Evolutionary conservation across 2,329 filamentous ascomycete genomes (phyloP), one percentile per base, ranked within the genome.

Genomic region (Diaporthe sp.): DNA sequence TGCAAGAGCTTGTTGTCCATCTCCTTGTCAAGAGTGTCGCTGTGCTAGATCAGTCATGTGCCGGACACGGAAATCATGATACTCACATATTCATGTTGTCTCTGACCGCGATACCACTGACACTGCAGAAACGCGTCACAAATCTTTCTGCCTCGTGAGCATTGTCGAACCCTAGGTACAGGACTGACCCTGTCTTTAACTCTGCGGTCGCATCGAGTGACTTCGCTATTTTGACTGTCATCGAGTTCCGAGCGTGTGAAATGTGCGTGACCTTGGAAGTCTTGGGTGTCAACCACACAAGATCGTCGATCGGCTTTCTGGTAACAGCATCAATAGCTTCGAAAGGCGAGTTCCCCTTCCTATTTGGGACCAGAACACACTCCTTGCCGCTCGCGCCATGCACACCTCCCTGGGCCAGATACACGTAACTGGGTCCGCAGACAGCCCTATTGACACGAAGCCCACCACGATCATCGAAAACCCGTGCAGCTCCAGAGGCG

Each of bases 221-320:
- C 34, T 72, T 76, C 10, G 2, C 9, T 17, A 77, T 53, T 28
- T 74, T 71, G n/a, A 77, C 53, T 8, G 44, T 37, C 7, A 61
- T 12, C 4, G 74, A 68, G 10, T 49, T 53, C 22, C 44, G 37
- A 25, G 65, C n/a, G 39, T 31, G 17, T 0, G 6, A 8, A 4
- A 77, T 58, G 2, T 25, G 55, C 15, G 17, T 25, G 15, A 76
- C 17, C 49, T 47, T 76, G 20, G 57, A 65, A 8, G 61, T 15
- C 34, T 57, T 72, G 9, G 74, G 74, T n/a, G 37, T 61, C 12
- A 77, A 63, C 76, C 76, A 77, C 17, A 25, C 51, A 15, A 77
- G 76, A 13, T 71, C 74, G 57, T 17, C 8, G 13, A 42, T 37
- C 4, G 37, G 55, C 67, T 37, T 4, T 39, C n/a, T 39, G 10